phyloP scores from a whole-genome alignment of 2,329 filamentous ascomycete genomes.

The Diaporthe sp. region DNA sequence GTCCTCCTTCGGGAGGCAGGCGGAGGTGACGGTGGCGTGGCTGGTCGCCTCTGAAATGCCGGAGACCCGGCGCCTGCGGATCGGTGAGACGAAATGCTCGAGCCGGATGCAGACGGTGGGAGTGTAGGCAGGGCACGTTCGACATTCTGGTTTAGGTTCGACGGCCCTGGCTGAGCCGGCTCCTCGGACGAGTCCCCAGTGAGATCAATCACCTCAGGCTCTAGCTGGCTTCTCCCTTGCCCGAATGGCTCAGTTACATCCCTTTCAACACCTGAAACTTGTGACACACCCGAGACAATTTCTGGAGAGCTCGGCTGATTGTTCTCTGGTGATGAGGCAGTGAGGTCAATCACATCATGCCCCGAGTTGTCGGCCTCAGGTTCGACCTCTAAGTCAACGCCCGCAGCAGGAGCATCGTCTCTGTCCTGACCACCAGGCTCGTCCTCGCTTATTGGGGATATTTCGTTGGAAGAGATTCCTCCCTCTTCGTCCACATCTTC shows the following conservation, averaged over 20 bases:
- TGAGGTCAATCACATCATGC: slow-evolving; percentile 37
- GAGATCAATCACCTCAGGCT: slow-evolving; percentile 41
- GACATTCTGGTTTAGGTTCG: slow-evolving; percentile 14
- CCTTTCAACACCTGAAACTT: slow-evolving; percentile 16
- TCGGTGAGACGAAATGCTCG: background rate
- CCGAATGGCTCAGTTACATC: background rate
- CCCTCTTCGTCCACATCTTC: slow-evolving; percentile 34
- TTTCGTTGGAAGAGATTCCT: background rate
- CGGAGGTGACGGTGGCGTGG: slow-evolving; percentile 41
- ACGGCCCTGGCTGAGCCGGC: background rate
- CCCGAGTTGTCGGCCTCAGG: background rate
- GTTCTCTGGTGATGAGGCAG: slow-evolving; percentile 11
- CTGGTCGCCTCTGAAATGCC: slow-evolving; percentile 37
- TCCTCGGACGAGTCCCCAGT: slow-evolving; percentile 33
- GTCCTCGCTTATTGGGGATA: slow-evolving; percentile 38
- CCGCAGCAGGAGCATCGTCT: background rate
- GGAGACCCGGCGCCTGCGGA: slow-evolving; percentile 24
- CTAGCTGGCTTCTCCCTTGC: background rate
- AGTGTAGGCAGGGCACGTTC: slow-evolving; percentile 40
- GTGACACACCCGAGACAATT: background rate
- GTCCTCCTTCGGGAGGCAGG: slow-evolving; percentile 38
- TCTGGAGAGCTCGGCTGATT: background rate
- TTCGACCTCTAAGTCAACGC: slow-evolving; percentile 21
- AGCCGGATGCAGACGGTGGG: slow-evolving; percentile 26
- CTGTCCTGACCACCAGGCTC: background rate